Conservation (phyloP, 2,329 filamentous ascomycete species). For the Mycosphaerella arachidis region DNA sequence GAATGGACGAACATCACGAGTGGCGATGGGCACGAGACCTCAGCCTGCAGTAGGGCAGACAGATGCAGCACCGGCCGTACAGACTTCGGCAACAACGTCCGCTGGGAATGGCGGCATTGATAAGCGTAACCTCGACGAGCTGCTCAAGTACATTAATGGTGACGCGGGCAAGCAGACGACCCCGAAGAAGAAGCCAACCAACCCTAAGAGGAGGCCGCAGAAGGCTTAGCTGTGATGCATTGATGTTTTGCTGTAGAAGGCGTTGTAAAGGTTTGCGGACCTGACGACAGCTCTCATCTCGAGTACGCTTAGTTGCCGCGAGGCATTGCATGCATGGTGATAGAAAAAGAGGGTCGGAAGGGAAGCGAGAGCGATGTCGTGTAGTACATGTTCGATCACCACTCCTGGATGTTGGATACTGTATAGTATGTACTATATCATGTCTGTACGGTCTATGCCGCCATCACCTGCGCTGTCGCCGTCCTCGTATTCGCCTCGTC, state of each 20-base stretch:
- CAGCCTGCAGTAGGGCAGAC: slow-evolving; percentile 52
- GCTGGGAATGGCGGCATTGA: slow-evolving; percentile 35
- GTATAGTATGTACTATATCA: background rate
- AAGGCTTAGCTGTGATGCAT: slow-evolving; percentile 8
- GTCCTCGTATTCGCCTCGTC: background rate
- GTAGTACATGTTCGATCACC: slow-evolving; percentile 2
- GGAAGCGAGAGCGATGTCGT: background rate
- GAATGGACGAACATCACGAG: slow-evolving; percentile 47
- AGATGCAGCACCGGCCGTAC: slow-evolving; percentile 37
- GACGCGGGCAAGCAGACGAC: slow-evolving; percentile 39
- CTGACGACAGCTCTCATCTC: background rate
- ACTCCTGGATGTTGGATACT: slow-evolving; percentile 3
- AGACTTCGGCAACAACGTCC: slow-evolving; percentile 6
- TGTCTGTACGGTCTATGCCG: background rate
- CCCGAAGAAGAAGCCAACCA: slow-evolving; percentile 44
- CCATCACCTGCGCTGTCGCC: background rate
- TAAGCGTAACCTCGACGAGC: slow-evolving; percentile 78
- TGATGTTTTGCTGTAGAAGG: background rate
- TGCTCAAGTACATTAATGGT: slow-evolving; percentile 92
- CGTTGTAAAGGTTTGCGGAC: background rate
- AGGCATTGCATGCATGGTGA: background rate
- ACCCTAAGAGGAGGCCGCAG: slow-evolving; percentile 39
- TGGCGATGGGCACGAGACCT: slow-evolving; percentile 55
- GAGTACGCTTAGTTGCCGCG: background rate
- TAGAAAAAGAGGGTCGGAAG: background rate